A percentile compares a stretch with the other conserved stretches of the same genome.
Evolutionary conservation across 1,139 yeast species (phyloP).

Genomic region (Candida tetrigidarum): DNA sequence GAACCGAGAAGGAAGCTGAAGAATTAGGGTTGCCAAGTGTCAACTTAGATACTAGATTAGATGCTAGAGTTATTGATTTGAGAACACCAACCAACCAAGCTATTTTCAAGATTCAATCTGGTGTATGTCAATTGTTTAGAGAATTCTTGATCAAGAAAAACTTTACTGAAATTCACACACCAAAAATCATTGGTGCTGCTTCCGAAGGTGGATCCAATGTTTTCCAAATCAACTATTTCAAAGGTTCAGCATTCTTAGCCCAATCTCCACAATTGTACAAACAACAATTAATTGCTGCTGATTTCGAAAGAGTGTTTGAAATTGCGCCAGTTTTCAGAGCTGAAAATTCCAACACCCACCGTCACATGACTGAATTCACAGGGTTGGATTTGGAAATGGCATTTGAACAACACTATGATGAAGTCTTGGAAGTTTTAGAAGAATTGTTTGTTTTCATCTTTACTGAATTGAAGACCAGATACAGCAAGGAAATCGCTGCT

Average conservation of each 20-base stretch:
- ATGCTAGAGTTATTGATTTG: slow-evolving; percentile 92
- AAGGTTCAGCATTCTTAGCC: slow-evolving; percentile 90
- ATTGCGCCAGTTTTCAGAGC: slow-evolving; percentile 99
- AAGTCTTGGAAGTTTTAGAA: slow-evolving; percentile 80
- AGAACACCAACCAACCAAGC: slow-evolving; percentile 98
- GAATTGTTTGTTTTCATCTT: slow-evolving; percentile 91
- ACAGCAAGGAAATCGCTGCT: slow-evolving; percentile 78
- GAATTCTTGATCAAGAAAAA: slow-evolving; percentile 73
- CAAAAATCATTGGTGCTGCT: slow-evolving; percentile 92
- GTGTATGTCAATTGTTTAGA: slow-evolving; percentile 85
- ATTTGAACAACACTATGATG: slow-evolving; percentile 97
- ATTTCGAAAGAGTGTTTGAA: slow-evolving; percentile 94
- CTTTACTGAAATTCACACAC: slow-evolving; percentile 93
- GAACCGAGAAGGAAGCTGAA: slow-evolving; percentile 96
- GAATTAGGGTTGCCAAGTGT: slow-evolving; percentile 91
- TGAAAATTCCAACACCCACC: slow-evolving; percentile 97
- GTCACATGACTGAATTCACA: slow-evolving; percentile 98
- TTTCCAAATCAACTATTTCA: slow-evolving; percentile 90
- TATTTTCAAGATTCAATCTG: slow-evolving; percentile 91
- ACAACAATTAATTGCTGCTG: slow-evolving; percentile 98
- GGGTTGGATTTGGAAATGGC: slow-evolving; percentile 99
- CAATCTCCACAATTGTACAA: slow-evolving; percentile 98
- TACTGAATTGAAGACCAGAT: slow-evolving; percentile 78
- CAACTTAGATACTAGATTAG: slow-evolving; percentile 94
- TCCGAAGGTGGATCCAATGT: slow-evolving; percentile 99